Conservation (phyloP, 148 eudicot species). For the Mesembryanthemum crystallinum region DNA sequence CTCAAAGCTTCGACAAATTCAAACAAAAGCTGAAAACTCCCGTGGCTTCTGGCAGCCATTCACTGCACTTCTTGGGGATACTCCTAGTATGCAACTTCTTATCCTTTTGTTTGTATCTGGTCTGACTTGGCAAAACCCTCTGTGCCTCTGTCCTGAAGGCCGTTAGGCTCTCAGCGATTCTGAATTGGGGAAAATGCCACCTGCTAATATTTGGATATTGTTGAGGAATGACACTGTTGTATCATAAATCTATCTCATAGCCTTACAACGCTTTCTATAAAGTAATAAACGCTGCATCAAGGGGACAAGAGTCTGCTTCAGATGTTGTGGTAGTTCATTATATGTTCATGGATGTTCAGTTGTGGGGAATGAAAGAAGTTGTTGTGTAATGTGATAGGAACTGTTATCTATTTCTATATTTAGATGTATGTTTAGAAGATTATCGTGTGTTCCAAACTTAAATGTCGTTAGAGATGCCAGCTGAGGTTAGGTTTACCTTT, state of each 20-base stretch:
- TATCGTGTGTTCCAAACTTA: background rate
- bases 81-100: slow-evolving; percentile 60
- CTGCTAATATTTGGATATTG: background rate
- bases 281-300: background rate
- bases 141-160: background rate
- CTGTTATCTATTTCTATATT: background rate
- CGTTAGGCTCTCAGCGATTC: background rate
- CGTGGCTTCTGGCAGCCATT: slow-evolving; percentile 99
- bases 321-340: background rate
- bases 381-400: background rate
- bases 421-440: background rate
- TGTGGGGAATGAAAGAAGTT: background rate
- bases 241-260: background rate
- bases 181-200: background rate
- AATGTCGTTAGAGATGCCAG: background rate
- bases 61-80: slow-evolving; percentile 96
- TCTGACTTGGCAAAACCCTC: background rate
- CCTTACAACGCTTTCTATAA: background rate
- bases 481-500: background rate
- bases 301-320: background rate
- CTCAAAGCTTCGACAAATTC: slow-evolving; percentile 90
- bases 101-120: background rate
- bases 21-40: slow-evolving; percentile 83
- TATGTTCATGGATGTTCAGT: background rate
- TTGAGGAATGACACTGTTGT: background rate